Evolutionary conservation across 2,329 filamentous ascomycete species (phyloP).

Genomic region (Cercospora zeina): DNA sequence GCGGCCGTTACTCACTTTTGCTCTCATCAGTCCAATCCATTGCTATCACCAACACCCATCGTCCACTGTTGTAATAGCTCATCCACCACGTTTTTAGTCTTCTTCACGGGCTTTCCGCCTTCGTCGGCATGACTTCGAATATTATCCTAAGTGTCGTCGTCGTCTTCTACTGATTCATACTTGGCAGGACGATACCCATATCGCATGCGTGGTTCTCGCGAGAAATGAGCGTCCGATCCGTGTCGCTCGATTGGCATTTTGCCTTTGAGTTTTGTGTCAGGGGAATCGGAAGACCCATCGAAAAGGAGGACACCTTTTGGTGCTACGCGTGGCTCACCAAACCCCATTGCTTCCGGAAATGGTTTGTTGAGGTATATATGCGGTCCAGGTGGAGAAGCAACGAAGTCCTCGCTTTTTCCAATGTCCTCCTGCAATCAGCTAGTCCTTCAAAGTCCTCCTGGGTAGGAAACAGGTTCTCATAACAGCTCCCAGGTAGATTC

Average conservation of each 20-base stretch:
- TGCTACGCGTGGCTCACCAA: no score
- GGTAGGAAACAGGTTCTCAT: not conserved
- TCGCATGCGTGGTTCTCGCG: not conserved
- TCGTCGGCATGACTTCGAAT: not conserved
- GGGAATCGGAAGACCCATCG: no score
- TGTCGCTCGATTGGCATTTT: no score
- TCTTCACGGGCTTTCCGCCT: not conserved
- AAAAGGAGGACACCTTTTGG: no score
- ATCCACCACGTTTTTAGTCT: not conserved
- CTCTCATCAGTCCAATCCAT: not conserved
- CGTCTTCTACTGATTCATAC: not conserved
- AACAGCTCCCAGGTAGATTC: not conserved
- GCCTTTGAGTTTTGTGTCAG: no score
- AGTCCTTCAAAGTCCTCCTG: not conserved
- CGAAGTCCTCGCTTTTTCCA: not conserved
- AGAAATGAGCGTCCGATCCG: no score
- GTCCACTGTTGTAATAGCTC: not conserved
- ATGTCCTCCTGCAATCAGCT: not conserved
- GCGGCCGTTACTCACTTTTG: not conserved
- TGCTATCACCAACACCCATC: not conserved
- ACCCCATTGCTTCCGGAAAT: no score
- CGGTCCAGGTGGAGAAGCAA: constrained; percentile 38
- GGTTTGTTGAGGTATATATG: no score
- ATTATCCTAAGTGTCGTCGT: not conserved
- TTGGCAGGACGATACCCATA: not conserved